Conservation (phyloP, 2,329 filamentous ascomycete species). For the Pseudocercospora fijiensis region DNA sequence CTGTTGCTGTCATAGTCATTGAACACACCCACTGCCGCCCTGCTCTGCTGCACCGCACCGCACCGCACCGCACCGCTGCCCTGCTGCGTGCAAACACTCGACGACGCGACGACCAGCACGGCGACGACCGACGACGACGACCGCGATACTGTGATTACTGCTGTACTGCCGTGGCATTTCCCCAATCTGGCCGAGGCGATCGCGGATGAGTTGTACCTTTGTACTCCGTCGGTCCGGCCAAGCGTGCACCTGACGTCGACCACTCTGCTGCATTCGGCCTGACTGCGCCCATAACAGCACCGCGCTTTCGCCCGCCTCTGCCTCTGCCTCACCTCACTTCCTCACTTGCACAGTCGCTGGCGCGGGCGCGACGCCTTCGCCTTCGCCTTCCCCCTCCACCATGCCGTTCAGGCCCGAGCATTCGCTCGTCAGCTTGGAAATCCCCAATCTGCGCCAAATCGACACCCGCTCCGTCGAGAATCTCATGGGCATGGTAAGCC, state of each 20-base stretch:
- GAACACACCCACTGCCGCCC: not conserved
- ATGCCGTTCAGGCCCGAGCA: slow-evolving; percentile 86
- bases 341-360: slow-evolving; percentile 11
- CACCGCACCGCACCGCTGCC: not conserved
- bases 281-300: slow-evolving; percentile 15
- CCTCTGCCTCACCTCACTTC: slow-evolving; percentile 2
- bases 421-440: slow-evolving; percentile 87
- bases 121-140: not conserved
- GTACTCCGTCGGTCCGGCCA: not conserved
- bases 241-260: slow-evolving; percentile 14
- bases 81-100: not conserved
- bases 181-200: not conserved
- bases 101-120: not conserved
- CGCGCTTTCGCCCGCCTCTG: slow-evolving; percentile 5
- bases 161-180: not conserved
- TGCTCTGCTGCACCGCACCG: not conserved
- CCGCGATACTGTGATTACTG: not conserved
- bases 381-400: slow-evolving; percentile 26
- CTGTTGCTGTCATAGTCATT: slow-evolving; percentile 8
- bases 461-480: slow-evolving; percentile 91
- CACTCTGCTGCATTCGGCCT: slow-evolving; percentile 15
- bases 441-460: slow-evolving; percentile 88
- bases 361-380: slow-evolving; percentile 17
- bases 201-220: not conserved
- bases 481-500: slow-evolving; percentile 73